Percentiles rank a stretch among this genome's conserved stretches.
These are phyloP conservation scores for Trichoderma atrobrunneum DNA, from an alignment of 2,329 filamentous ascomycete genomes.

Conservation along the genomic window DNA sequence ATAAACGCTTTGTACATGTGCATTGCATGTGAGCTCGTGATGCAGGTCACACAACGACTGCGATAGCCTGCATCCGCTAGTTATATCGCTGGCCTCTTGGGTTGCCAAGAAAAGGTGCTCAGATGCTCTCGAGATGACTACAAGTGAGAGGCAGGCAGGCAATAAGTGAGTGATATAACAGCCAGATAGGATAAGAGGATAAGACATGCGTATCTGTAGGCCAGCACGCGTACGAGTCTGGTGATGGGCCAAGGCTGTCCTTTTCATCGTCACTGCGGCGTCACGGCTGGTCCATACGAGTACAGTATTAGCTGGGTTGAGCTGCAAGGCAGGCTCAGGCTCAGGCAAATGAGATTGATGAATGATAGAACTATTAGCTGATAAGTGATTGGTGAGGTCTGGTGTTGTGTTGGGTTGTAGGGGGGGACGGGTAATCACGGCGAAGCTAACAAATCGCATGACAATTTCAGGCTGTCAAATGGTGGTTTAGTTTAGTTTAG, in stretches of 20 bases:
- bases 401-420: background rate
- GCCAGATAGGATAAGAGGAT: background rate
- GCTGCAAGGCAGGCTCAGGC: too few species aligned
- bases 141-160: background rate
- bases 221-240: background rate
- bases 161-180: background rate
- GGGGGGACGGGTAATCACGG: background rate
- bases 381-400: background rate
- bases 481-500: background rate
- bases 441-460: background rate
- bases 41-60: constrained; percentile 2
- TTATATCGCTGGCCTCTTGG: background rate
- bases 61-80: background rate
- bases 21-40: background rate
- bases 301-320: background rate
- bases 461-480: background rate
- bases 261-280: background rate
- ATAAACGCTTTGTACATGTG: background rate
- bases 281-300: background rate
- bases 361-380: background rate
- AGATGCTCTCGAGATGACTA: background rate
- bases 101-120: background rate
- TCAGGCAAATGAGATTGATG: background rate
- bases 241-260: background rate
- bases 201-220: background rate